Conservation (phyloP, 2,329 filamentous ascomycete species). For the Cercospora zeae-maydis region DNA sequence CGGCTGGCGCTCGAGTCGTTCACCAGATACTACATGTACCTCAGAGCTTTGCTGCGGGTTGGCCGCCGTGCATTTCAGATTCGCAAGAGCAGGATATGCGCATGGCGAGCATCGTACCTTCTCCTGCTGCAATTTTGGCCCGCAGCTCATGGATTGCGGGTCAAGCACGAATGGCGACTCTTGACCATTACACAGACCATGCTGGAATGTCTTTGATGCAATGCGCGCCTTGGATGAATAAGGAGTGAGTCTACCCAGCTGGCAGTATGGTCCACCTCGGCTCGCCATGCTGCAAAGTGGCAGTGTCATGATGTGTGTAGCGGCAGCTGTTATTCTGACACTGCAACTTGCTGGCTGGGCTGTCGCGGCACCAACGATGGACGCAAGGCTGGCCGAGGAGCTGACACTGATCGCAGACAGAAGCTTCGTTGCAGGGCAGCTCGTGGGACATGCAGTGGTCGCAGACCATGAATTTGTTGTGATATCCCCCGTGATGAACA, state of each 20-base stretch:
- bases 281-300: neutral
- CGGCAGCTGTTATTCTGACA: slow-evolving; percentile 10
- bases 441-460: slow-evolving; percentile 18
- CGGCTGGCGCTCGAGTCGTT: neutral
- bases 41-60: neutral
- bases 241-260: neutral
- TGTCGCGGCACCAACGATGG: slow-evolving; percentile 15
- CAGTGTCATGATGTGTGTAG: slow-evolving; percentile 6
- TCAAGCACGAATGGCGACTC: too few relatives aligned
- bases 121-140: neutral
- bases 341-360: neutral
- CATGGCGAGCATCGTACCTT: neutral
- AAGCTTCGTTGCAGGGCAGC: slow-evolving; percentile 16
- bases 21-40: neutral
- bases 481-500: neutral
- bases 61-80: neutral
- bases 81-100: neutral
- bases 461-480: slow-evolving; percentile 20
- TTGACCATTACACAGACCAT: too few relatives aligned
- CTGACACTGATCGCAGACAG: slow-evolving; percentile 18
- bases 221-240: neutral
- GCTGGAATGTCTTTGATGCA: neutral
- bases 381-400: slow-evolving; percentile 9
- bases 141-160: too few relatives aligned
- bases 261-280: neutral